Conservation (phyloP, 257 asterid species). For the Scutellaria galericulata region DNA sequence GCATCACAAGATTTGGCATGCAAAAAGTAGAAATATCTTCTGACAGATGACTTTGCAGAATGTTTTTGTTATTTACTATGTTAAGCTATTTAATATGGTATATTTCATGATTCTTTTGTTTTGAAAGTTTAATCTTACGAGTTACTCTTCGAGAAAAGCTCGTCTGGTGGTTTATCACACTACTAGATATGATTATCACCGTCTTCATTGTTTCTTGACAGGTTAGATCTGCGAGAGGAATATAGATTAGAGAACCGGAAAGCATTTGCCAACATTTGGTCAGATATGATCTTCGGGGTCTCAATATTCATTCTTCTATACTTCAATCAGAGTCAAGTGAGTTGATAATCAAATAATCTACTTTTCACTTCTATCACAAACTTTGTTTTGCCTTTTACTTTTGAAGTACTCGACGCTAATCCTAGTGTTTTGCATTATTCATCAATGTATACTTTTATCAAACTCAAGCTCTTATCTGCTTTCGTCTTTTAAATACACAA, state of each 20-base stretch:
- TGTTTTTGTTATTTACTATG: background rate
- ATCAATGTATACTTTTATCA: conserved; percentile 48
- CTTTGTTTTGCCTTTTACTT: background rate
- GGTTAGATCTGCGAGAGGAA: conserved; percentile 86
- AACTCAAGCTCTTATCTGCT: background rate
- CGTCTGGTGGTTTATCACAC: conserved; percentile 12
- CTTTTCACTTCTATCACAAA: conserved; percentile 13
- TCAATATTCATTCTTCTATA: conserved; percentile 79
- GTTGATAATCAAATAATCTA: conserved; percentile 38
- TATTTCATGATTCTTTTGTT: conserved; percentile 13
- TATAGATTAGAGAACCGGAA: conserved; percentile 91
- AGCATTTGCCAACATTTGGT: conserved; percentile 96
- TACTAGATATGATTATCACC: conserved; percentile 15
- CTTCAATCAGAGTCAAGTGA: conserved; percentile 84
- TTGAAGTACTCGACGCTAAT: background rate
- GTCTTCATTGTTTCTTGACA: conserved; percentile 42
- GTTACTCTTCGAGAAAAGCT: background rate
- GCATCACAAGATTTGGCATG: background rate
- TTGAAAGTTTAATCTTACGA: background rate
- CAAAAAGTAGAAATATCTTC: background rate
- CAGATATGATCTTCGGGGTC: conserved; percentile 86
- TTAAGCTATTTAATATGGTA: background rate
- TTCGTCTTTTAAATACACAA: background rate
- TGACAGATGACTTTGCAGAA: background rate
- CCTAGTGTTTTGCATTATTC: conserved; percentile 58